Evolutionary conservation across 345 rosid species (phyloP).

Genomic region (Rubroshorea leprosula): DNA sequence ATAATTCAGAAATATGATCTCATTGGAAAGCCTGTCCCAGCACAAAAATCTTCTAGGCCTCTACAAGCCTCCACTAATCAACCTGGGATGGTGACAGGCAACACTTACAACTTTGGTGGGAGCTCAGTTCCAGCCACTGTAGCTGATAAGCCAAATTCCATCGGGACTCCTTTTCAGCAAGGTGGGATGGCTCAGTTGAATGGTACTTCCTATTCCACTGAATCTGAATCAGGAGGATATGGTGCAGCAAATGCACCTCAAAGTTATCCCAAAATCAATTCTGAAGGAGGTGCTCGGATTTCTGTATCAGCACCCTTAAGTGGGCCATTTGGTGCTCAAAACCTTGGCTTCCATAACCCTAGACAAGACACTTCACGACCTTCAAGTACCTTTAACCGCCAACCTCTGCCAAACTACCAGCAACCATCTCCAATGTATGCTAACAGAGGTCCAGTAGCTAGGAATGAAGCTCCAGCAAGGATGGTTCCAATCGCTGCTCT

Average conservation of each 20-base stretch:
- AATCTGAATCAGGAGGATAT: conserved; percentile 31
- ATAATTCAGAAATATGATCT: conserved; percentile 32
- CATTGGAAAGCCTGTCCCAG: conserved; percentile 45
- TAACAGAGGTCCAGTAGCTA: conserved; percentile 68
- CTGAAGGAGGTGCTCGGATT: conserved; percentile 29
- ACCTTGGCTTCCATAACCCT: conserved; percentile 29
- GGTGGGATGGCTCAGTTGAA: conserved; percentile 27
- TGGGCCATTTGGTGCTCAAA: conserved; percentile 30
- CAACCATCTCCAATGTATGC: conserved; percentile 51
- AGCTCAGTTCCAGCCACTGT: conserved; percentile 18
- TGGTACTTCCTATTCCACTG: conserved; percentile 22
- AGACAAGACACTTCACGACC: conserved; percentile 39
- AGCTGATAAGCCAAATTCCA: conserved; percentile 25
- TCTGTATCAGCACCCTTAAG: conserved; percentile 29
- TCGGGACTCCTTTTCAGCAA: conserved; percentile 33
- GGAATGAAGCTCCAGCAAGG: conserved; percentile 64
- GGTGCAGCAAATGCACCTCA: conserved; percentile 31
- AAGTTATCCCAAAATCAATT: conserved; percentile 19
- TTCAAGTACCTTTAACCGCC: conserved; percentile 22
- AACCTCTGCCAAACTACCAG: conserved; percentile 41
- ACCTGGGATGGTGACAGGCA: conserved; percentile 5
- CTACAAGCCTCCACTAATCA: conserved; percentile 29
- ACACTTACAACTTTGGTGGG: conserved; percentile 20
- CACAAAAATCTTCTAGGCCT: conserved; percentile 26
- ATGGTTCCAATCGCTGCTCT: conserved; percentile 73